Percentiles rank a stretch among this genome's conserved stretches.
These are phyloP conservation scores for Globisporangium ultimum DNA, from an alignment of 352 stramenopile genomes.

Conservation along the genomic window DNA sequence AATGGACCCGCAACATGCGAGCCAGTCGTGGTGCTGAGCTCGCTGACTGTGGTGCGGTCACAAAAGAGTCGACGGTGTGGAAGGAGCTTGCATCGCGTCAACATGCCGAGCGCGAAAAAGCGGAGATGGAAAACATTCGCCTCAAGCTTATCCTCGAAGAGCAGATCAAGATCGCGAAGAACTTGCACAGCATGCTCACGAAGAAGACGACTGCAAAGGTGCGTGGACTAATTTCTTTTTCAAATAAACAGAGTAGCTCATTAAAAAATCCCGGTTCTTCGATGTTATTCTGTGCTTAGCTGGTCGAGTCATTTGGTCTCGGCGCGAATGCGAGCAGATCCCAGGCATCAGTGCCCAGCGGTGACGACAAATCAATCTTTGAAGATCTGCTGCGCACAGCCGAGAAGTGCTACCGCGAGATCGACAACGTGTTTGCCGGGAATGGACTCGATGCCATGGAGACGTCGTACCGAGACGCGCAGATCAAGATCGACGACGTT, in stretches of 20 bases:
- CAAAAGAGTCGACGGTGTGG: conserved; percentile 16
- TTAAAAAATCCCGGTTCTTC: no score
- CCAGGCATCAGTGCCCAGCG: background rate
- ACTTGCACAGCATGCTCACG: conserved; percentile 10
- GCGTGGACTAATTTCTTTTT: background rate
- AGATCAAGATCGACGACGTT: conserved; percentile 7
- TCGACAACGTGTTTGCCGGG: conserved; percentile 8
- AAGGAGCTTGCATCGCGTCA: conserved; percentile 9
- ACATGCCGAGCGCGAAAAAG: conserved; percentile 8
- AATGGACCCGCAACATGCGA: conserved; percentile 13
- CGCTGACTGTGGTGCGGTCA: conserved; percentile 1
- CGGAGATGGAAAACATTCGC: conserved; percentile 9
- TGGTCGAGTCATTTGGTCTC: conserved; percentile 8
- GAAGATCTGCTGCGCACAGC: conserved; percentile 21
- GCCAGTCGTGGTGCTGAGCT: conserved; percentile 15
- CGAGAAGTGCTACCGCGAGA: conserved; percentile 5
- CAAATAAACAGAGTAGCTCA: no score
- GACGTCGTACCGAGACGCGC: conserved; percentile 9
- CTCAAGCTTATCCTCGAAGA: conserved; percentile 12
- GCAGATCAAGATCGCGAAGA: conserved; percentile 12
- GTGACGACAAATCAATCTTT: conserved; percentile 23
- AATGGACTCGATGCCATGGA: conserved; percentile 10
- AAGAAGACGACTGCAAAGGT: conserved; percentile 16
- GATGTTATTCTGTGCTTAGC: background rate
- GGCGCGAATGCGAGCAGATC: background rate